Evolutionary conservation across 352 stramenopile species (phyloP).

Genomic region (Paralagenidium karlingii): DNA sequence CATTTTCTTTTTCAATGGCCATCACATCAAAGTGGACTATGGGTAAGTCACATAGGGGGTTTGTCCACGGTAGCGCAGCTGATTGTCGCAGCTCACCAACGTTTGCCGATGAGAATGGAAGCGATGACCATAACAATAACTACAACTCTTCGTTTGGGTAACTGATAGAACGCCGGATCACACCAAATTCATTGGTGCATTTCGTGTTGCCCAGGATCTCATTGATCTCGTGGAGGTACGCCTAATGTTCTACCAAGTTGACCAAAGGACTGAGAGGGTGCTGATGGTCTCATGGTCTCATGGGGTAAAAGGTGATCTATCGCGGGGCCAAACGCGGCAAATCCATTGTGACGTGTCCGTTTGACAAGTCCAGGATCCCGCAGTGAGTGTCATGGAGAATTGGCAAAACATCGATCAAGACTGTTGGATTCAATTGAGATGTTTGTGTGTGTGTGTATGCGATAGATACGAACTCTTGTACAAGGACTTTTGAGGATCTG

Average conservation of each 20-base stretch:
- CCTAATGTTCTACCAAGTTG: not conserved
- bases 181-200: slow-evolving; percentile 81
- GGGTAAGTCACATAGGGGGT: slow-evolving; percentile 18
- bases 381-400: too few species aligned
- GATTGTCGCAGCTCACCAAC: not conserved
- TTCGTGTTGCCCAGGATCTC: slow-evolving; percentile 60
- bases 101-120: too few species aligned
- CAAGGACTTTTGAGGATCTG: slow-evolving; percentile 78
- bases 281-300: not conserved
- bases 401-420: too few species aligned
- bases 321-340: slow-evolving; percentile 66
- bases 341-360: slow-evolving; percentile 65
- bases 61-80: not conserved
- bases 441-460: too few species aligned
- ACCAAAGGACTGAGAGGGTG: not conserved
- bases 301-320: slow-evolving; percentile 54
- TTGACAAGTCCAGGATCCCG: slow-evolving; percentile 62
- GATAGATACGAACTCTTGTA: slow-evolving; percentile 76
- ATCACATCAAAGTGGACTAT: slow-evolving; percentile 86
- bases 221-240: slow-evolving; percentile 79
- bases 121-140: too few species aligned
- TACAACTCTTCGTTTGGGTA: too few species aligned
- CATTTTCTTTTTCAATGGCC: slow-evolving; percentile 80
- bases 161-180: slow-evolving; percentile 77
- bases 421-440: too few species aligned